Base-by-base conservation (phyloP, 1,284 basidiomycete genomes). In the Ganoderma lucidum region DNA sequence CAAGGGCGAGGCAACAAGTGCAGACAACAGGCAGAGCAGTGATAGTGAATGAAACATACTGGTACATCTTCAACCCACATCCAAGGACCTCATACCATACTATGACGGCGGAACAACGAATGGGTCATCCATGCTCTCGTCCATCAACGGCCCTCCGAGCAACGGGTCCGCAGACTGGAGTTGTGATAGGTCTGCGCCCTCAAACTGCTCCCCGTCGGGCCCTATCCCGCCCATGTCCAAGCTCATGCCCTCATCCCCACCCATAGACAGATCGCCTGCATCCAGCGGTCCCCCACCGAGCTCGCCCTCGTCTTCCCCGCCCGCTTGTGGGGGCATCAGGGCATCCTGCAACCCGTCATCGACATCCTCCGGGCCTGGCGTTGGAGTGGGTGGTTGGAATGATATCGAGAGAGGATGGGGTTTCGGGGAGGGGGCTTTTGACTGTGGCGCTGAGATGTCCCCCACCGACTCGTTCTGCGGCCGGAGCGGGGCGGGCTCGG, bases 371-470 rank as follows among this genome's bases (percentile, higher is more conserved):
- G 75, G 74, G 3, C 65, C 71, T 1, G 80, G 78, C 0, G 78
- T 74, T 0, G 80, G 77, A 0, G 80, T 77, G 5, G 76, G 75
- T 9, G 83, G 81, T 55, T 82, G 79, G 71, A 83, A 81, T 3
- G 83, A 84, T 65, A 83, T 83, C 71, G 78, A 87, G 71, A 79
- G 80, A 67, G 75, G 87, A 69, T 79, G 83, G 28, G 90, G 89
- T 75, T 89, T 88, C 0, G 91, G 91, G 35, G 90, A 86, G 44
- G 88, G 82, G 0, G 87, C 86, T 78, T 92, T 92, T 2, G 88
- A 89, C 32, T 81, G 83, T 23, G 37, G 62, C 37, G 23, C 62
- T 32, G 44, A 32, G 41, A 39, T 51, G 17, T 62, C 32, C 80
- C 77, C 68, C 14, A 86, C 86, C 37, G 86, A 85, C 67, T 79